Evolutionary conservation across 2,329 filamentous ascomycete species (phyloP).

Genomic region (Fusarium hainanense): DNA sequence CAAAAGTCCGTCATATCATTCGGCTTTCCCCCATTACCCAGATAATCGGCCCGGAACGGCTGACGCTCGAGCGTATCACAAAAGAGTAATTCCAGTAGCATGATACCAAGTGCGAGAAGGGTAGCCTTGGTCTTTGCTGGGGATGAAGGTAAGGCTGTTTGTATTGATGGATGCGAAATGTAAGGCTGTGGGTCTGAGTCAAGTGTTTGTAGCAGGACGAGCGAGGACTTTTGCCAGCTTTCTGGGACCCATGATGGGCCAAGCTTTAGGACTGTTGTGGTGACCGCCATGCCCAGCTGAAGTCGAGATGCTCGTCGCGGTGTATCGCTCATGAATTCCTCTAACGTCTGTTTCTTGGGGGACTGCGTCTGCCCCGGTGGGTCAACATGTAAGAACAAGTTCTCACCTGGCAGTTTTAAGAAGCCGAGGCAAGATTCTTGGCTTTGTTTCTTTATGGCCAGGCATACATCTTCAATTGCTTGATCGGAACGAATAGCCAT

Average conservation of each 20-base stretch:
- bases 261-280: not conserved
- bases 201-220: rapidly evolving
- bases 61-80: not conserved
- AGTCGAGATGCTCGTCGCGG: rapidly evolving
- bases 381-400: not conserved
- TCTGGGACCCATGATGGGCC: not conserved
- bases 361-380: rapidly evolving
- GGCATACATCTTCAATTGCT: not conserved
- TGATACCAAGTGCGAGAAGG: not conserved
- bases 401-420: not conserved
- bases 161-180: not conserved
- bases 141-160: rapidly evolving
- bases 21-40: rapidly evolving
- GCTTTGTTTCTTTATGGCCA: not conserved
- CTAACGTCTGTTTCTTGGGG: rapidly evolving
- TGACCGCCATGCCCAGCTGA: not conserved
- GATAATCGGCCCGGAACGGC: not conserved
- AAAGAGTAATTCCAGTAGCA: not conserved
- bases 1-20: not conserved
- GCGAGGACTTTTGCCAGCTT: not conserved
- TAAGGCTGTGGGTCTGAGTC: not conserved
- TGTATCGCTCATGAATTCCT: not conserved
- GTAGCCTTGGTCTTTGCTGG: rapidly evolving
- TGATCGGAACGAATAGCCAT: rapidly evolving
- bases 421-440: not conserved